Evolutionary conservation across 2,329 filamentous ascomycete species (phyloP).

Genomic region (Colletotrichum musicola): DNA sequence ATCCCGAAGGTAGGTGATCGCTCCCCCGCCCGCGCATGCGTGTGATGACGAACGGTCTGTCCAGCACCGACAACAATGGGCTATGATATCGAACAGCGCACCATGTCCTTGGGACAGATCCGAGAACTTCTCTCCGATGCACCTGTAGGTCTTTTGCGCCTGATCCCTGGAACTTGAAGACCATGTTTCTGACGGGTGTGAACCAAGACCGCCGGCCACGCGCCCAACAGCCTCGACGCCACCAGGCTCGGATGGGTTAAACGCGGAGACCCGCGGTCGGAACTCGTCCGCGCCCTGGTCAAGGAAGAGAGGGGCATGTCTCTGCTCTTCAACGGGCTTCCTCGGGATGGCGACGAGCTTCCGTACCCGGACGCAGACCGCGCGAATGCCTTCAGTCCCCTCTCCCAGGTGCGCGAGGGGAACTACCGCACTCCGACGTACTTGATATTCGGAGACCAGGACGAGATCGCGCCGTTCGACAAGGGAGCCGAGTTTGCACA

Average conservation of each 20-base stretch:
- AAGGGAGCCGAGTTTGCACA: too few relatives aligned
- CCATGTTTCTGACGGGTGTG: too few relatives aligned
- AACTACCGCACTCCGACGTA: slow-evolving; percentile 50
- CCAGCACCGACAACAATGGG: neutral
- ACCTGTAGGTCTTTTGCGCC: too few relatives aligned
- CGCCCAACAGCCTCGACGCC: too few relatives aligned
- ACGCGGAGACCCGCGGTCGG: too few relatives aligned
- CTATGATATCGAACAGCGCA: too few relatives aligned
- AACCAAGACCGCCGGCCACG: too few relatives aligned
- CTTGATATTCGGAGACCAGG: slow-evolving; percentile 40
- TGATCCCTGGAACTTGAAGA: too few relatives aligned
- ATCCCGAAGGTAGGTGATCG: neutral
- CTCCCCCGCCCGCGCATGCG: neutral
- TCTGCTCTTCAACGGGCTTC: neutral
- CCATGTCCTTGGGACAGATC: too few relatives aligned
- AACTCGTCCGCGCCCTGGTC: neutral
- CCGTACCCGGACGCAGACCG: neutral
- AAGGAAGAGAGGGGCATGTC: neutral
- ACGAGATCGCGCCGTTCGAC: too few relatives aligned
- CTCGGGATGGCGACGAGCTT: neutral
- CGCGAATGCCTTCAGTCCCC: slow-evolving; percentile 45
- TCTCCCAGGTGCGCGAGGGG: slow-evolving; percentile 47
- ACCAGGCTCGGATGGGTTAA: too few relatives aligned
- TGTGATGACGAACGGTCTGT: neutral
- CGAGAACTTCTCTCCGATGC: too few relatives aligned